Conservation (phyloP, 2,329 filamentous ascomycete species). For the Zopfia rhizophila region DNA sequence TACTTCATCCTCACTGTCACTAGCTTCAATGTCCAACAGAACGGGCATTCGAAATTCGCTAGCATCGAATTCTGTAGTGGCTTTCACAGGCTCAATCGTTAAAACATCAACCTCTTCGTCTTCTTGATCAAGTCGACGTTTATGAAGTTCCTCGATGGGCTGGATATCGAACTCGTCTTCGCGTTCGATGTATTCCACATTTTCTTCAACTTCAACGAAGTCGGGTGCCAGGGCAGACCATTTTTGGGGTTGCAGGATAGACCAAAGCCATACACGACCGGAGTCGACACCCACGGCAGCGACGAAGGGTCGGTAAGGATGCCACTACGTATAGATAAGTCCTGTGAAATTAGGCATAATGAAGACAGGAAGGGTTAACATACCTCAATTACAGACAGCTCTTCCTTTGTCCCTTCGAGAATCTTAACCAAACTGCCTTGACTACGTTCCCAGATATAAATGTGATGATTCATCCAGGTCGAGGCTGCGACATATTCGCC, state of each 20-base stretch:
- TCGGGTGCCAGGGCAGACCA: slow-evolving; percentile 98
- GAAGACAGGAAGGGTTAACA: background rate
- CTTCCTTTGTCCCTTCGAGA: slow-evolving; percentile 94
- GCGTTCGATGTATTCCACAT: slow-evolving; percentile 93
- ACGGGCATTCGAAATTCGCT: slow-evolving; percentile 89
- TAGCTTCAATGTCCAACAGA: slow-evolving; percentile 90
- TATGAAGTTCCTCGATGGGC: slow-evolving; percentile 91
- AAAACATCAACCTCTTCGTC: slow-evolving; percentile 94
- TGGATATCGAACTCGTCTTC: slow-evolving; percentile 99
- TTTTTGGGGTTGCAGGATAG: slow-evolving; percentile 91
- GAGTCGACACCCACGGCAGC: slow-evolving; percentile 93
- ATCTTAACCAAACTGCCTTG: slow-evolving; percentile 96
- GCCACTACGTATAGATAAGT: slow-evolving; percentile 70
- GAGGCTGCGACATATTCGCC: slow-evolving; percentile 97
- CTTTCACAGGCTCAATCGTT: slow-evolving; percentile 73
- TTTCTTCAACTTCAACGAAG: slow-evolving; percentile 97
- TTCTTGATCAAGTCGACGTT: slow-evolving; percentile 87
- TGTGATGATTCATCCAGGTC: slow-evolving; percentile 97
- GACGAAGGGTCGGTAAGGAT: slow-evolving; percentile 85
- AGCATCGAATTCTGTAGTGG: slow-evolving; percentile 62
- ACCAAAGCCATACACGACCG: slow-evolving; percentile 95
- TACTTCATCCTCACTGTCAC: slow-evolving; percentile 93
- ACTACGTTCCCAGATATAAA: slow-evolving; percentile 97
- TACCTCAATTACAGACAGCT: slow-evolving; percentile 88
- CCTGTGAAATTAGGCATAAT: background rate